A percentile compares a stretch with the other conserved stretches of the same genome.
These are phyloP conservation scores for Chaetomium strumarium DNA, from an alignment of 2,329 filamentous ascomycete genomes.

Conservation along the genomic window DNA sequence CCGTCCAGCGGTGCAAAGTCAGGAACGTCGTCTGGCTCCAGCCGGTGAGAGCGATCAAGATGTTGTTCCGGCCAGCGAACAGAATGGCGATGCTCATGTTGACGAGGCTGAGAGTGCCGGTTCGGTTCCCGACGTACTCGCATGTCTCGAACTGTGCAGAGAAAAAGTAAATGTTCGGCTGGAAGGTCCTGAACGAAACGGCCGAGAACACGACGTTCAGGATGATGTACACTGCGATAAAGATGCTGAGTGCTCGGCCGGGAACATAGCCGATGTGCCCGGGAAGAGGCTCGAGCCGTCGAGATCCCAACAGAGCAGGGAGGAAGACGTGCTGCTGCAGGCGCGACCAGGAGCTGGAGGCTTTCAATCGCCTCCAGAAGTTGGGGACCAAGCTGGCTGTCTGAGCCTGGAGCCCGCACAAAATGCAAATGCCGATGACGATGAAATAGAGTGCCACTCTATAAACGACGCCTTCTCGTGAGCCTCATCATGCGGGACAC, in stretches of 20 bases:
- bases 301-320: neutral
- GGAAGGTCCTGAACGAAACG: neutral
- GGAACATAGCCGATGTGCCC: neutral
- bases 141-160: neutral
- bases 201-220: conserved; percentile 2
- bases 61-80: conserved; percentile 6
- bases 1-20: conserved; percentile 1
- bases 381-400: neutral
- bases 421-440: neutral
- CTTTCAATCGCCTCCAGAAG: neutral
- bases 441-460: neutral
- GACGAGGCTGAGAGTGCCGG: conserved; percentile 1
- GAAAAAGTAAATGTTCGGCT: neutral
- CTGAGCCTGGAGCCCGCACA: neutral
- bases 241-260: neutral
- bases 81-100: conserved; percentile 4
- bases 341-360: neutral
- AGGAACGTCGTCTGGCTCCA: conserved; percentile 7
- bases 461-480: neutral
- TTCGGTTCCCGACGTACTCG: conserved; percentile 4
- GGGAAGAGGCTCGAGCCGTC: neutral
- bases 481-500: neutral
- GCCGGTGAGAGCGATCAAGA: neutral
- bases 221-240: neutral
- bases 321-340: neutral